phyloP scores from a whole-genome alignment of 441 rosid species.

The Pelargonium cotyledonis region DNA sequence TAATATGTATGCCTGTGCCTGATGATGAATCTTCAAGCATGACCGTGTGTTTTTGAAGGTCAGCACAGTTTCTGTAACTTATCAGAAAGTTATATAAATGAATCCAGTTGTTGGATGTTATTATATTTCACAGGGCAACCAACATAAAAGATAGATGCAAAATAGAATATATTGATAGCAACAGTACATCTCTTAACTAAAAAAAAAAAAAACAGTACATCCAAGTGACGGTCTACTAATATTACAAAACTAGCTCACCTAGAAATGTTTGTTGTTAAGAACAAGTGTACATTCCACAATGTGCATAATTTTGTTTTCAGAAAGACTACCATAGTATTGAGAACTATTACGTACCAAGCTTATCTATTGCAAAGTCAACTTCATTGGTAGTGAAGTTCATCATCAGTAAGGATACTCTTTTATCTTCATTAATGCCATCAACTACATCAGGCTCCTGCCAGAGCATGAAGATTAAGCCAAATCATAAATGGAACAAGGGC shows the following conservation, averaged over 20 bases:
- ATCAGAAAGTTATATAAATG: background rate
- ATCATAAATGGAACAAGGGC: background rate
- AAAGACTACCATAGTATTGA: background rate
- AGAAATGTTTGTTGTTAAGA: background rate
- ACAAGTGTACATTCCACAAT: background rate
- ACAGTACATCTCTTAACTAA: too few relatives aligned
- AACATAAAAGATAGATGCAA: background rate
- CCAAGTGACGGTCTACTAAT: background rate
- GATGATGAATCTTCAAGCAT: background rate
- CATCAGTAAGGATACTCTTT: slow-evolving; percentile 48
- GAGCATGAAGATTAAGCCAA: background rate
- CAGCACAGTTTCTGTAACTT: background rate
- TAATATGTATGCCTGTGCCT: too few relatives aligned
- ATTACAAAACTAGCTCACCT: background rate
- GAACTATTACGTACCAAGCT: slow-evolving; percentile 48
- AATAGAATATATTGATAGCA: background rate
- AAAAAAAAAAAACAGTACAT: too few relatives aligned
- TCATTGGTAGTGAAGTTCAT: slow-evolving; percentile 65
- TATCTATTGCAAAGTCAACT: slow-evolving; percentile 67
- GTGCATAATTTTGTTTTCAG: background rate
- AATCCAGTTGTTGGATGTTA: too few relatives aligned
- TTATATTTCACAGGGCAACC: background rate
- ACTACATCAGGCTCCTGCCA: slow-evolving; percentile 61
- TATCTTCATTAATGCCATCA: slow-evolving; percentile 35
- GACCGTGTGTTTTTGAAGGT: background rate